Percentiles rank a stretch among this genome's conserved stretches.
These are phyloP conservation scores for Coemansia sp. DNA, from an alignment of 192 early-diverging fungal genomes.

Conservation along the genomic window DNA sequence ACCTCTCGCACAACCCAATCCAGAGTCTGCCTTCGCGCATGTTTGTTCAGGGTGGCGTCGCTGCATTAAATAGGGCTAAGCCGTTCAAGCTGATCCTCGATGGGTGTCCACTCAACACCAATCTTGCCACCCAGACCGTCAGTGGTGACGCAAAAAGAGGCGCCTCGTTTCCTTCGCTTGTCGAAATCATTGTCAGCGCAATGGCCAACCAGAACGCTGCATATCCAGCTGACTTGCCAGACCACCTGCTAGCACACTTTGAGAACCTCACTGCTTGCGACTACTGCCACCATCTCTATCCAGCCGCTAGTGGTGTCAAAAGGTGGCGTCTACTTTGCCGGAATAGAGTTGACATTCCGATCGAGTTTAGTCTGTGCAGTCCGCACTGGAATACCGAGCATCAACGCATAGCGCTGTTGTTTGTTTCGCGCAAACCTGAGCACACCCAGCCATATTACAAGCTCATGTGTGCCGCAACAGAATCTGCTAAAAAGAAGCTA, in stretches of 20 bases:
- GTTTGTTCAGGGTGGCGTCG: constrained; percentile 24
- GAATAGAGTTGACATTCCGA: constrained; percentile 12
- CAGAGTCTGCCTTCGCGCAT: constrained; percentile 24
- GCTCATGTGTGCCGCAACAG: constrained; percentile 10
- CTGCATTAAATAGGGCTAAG: constrained; percentile 21
- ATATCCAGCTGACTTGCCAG: constrained; percentile 23
- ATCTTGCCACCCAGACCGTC: neutral
- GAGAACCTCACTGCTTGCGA: constrained; percentile 24
- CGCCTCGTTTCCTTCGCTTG: constrained; percentile 18
- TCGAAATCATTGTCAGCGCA: constrained; percentile 25
- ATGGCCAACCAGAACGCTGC: constrained; percentile 23
- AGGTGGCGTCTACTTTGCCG: constrained; percentile 30
- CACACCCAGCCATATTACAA: constrained; percentile 20
- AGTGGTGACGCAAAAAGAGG: too few relatives aligned
- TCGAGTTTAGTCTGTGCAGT: constrained; percentile 37
- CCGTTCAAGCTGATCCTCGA: constrained; percentile 13
- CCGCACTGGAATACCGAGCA: constrained; percentile 35
- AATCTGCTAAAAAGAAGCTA: neutral
- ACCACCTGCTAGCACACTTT: constrained; percentile 26
- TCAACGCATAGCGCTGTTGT: constrained; percentile 34
- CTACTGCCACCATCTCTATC: constrained; percentile 37
- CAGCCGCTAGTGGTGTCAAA: constrained; percentile 16
- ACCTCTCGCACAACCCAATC: constrained; percentile 35
- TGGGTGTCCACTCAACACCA: constrained; percentile 21
- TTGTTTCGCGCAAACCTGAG: constrained; percentile 25